phyloP scores from a whole-genome alignment of 2,329 filamentous ascomycete species.

The Aureobasidium subglaciale region DNA sequence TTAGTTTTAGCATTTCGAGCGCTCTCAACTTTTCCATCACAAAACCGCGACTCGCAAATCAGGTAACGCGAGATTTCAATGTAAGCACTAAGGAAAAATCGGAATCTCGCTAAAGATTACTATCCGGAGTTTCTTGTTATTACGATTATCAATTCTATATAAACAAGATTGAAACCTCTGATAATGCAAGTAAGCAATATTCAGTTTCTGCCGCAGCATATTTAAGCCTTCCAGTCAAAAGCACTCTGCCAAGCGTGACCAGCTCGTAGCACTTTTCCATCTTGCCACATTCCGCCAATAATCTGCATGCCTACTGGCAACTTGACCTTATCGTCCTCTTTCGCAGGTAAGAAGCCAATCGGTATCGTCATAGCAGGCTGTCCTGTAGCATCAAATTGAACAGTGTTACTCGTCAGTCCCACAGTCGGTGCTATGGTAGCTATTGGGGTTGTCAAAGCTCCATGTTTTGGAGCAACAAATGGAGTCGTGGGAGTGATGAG shows the following conservation, averaged over 20 bases:
- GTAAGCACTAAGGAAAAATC: too few relatives aligned
- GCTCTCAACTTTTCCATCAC: too few relatives aligned
- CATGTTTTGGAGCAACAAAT: slow-evolving; percentile 40
- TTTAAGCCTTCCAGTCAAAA: slow-evolving; percentile 42
- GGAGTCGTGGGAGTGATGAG: slow-evolving; percentile 46
- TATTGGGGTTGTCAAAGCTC: slow-evolving; percentile 33
- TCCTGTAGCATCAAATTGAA: slow-evolving; percentile 50
- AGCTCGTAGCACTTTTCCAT: slow-evolving; percentile 39
- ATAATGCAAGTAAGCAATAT: too few relatives aligned
- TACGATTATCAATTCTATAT: too few relatives aligned
- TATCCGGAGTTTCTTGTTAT: too few relatives aligned
- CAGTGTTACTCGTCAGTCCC: slow-evolving; percentile 51
- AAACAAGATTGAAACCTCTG: too few relatives aligned
- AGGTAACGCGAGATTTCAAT: too few relatives aligned
- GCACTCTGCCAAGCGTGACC: slow-evolving; percentile 42
- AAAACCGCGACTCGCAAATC: too few relatives aligned
- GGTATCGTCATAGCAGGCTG: slow-evolving; percentile 50
- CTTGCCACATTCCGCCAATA: slow-evolving; percentile 46
- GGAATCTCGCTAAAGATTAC: too few relatives aligned
- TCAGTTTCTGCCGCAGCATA: too few relatives aligned
- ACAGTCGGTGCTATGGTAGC: slow-evolving; percentile 45
- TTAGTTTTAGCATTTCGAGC: too few relatives aligned
- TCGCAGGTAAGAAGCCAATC: too few relatives aligned
- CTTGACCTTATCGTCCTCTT: slow-evolving; percentile 24
- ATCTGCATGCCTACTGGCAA: slow-evolving; percentile 51